A percentile compares a stretch with the other conserved stretches of the same genome.
Evolutionary conservation across 331 rosid species (phyloP).

Genomic region (Cydonia oblonga): DNA sequence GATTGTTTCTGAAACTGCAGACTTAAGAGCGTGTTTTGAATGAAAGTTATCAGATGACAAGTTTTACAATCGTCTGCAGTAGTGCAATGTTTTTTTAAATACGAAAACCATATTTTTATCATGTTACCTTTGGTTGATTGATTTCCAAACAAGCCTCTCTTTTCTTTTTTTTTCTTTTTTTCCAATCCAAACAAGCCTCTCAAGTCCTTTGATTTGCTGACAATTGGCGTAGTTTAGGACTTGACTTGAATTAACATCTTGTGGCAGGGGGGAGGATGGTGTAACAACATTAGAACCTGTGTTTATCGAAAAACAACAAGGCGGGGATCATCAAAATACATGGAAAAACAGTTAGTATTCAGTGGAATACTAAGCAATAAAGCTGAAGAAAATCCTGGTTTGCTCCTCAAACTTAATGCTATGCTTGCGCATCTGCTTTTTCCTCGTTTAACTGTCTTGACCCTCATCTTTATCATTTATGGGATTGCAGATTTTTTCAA

Average conservation of each 20-base stretch:
- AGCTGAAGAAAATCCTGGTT: constrained; percentile 82
- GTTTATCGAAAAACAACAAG: constrained; percentile 70
- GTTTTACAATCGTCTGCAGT: background rate
- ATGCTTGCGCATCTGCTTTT: background rate
- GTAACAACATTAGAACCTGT: constrained; percentile 64
- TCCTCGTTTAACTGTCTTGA: background rate
- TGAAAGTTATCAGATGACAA: background rate
- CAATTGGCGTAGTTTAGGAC: background rate
- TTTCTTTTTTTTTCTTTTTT: too few relatives aligned
- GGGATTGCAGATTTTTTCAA: constrained; percentile 68
- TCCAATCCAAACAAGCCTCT: background rate
- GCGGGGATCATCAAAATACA: constrained; percentile 66
- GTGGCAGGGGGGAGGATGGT: constrained; percentile 99
- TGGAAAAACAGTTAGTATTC: constrained; percentile 75
- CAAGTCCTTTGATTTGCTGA: background rate
- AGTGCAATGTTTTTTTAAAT: background rate
- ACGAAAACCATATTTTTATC: background rate
- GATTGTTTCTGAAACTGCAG: background rate
- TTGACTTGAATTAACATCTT: constrained; percentile 15
- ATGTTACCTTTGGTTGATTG: background rate
- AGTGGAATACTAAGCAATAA: constrained; percentile 71
- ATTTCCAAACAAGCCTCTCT: background rate
- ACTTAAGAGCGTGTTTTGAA: background rate
- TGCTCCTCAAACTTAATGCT: background rate
- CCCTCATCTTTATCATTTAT: constrained; percentile 3